Conservation (phyloP, 202 grass and related monocot species). For the Eragrostis tef region DNA sequence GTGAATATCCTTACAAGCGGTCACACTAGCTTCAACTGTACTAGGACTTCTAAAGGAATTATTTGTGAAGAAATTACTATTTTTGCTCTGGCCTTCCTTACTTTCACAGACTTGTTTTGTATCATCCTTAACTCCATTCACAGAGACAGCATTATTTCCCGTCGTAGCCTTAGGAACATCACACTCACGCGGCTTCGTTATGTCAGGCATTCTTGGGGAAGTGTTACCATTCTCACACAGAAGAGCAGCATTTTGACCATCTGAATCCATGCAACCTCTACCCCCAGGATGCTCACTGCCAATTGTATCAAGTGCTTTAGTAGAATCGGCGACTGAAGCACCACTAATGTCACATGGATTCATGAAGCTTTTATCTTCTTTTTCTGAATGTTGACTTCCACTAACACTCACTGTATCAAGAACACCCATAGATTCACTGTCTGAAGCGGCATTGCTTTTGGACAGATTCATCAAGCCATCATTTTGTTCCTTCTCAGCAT, state of each 20-base stretch:
- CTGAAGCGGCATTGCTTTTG: constrained; percentile 42
- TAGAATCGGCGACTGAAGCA: constrained; percentile 36
- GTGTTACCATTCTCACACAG: not conserved
- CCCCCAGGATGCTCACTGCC: constrained; percentile 26
- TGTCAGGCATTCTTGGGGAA: constrained; percentile 30
- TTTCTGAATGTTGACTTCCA: constrained; percentile 38
- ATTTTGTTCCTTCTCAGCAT: constrained; percentile 38
- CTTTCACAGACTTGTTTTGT: constrained; percentile 30
- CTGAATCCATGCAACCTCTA: constrained; percentile 11
- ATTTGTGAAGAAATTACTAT: not conserved
- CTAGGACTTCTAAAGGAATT: constrained; percentile 14
- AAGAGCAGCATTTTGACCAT: constrained; percentile 28
- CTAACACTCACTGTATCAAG: constrained; percentile 17
- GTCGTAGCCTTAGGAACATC: constrained; percentile 1
- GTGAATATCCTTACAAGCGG: constrained; percentile 24
- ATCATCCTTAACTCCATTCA: constrained; percentile 35
- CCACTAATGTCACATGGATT: constrained; percentile 22
- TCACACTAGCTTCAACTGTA: constrained; percentile 9
- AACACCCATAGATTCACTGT: constrained; percentile 13
- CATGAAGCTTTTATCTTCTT: constrained; percentile 33
- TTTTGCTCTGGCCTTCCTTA: constrained; percentile 27
- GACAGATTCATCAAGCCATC: constrained; percentile 8
- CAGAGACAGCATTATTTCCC: constrained; percentile 24
- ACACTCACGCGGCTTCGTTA: not conserved
- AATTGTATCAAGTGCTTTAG: constrained; percentile 17